Percentiles rank a stretch among this genome's conserved stretches.
Evolutionary conservation across 306 rosid species (phyloP).

Genomic region (Prunus padus): DNA sequence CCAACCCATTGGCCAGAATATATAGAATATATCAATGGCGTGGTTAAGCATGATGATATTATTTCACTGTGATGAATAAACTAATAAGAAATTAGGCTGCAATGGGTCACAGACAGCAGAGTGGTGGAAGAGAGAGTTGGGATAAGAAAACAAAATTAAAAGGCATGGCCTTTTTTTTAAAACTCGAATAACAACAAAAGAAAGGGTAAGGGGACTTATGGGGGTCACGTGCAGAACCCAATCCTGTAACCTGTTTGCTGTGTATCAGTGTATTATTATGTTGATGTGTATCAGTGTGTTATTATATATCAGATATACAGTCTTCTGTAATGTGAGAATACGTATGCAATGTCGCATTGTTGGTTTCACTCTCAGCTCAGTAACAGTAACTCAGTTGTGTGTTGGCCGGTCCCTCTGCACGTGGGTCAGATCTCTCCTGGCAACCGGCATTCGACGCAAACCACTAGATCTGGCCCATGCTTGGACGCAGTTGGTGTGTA

Average conservation of each 20-base stretch:
- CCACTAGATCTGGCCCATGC: background rate
- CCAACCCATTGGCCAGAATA: background rate
- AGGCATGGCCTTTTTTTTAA: background rate
- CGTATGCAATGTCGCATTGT: background rate
- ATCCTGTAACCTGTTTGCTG: constrained; percentile 17
- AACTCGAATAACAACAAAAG: constrained; percentile 21
- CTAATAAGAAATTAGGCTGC: constrained; percentile 2
- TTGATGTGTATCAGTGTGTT: too few relatives aligned
- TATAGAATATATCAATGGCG: background rate
- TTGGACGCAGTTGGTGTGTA: background rate
- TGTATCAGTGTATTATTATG: background rate
- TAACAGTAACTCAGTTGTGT: background rate
- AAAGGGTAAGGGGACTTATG: constrained; percentile 29
- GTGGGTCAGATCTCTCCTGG: background rate
- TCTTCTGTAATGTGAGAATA: background rate
- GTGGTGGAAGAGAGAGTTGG: background rate
- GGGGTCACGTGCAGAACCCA: constrained; percentile 54
- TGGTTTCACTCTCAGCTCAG: background rate
- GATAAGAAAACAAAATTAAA: background rate
- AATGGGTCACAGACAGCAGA: background rate
- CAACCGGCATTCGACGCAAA: background rate
- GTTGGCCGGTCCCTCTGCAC: background rate
- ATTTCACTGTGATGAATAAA: background rate
- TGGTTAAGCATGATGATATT: background rate
- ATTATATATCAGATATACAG: too few relatives aligned